Base-by-base conservation (phyloP, 495 filamentous ascomycete species). In the Penicillium silybi region DNA sequence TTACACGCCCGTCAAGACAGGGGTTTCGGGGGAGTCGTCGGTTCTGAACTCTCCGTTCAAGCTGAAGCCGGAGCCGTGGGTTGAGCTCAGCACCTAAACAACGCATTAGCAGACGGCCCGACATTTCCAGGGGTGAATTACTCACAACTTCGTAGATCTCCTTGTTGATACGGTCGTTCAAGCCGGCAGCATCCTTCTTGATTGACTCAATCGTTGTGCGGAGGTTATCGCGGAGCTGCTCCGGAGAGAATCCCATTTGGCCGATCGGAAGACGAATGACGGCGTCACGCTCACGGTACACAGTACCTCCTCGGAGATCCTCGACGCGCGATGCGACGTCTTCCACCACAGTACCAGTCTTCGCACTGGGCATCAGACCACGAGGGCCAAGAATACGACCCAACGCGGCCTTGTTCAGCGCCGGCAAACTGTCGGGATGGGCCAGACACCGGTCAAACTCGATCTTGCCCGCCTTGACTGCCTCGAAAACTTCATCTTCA, bases 391-490 rank as follows among this genome's bases (percentile, higher is more conserved):
- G 77, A 39, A 97, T 80, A 59, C 85, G 80, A 44, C 85, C 92
- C 50, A 98, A 64, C 3, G 74, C 79, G 23, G 88, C 86, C 71
- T 90, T 90, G 66, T 86, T 87, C 56, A 96, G 73, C 22, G 82
- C 80, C 18, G 72, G 69, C 56, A 90, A 71, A 62, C 83, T 88
- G 52, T 92, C 87, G 19, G 77, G 78, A 63, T 97, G 92, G 66
- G 87, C 91, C 51, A 98, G 84, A 56, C 89, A 87, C 44, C 89
- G 80, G 63, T 97, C 95, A 63, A 97, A 98, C 6, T 89, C 80
- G 29, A 97, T 85, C 40, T 75, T 72, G 27, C 85, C 86, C 17
- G 77, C 80, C 56, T 87, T 87, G 57, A 96, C 83, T 20, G 80
- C 74, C 25, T 91, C 84, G 57, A 97, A 95, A 17, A 98, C 73